phyloP scores from a whole-genome alignment of 169 alveolate species.

The Theileria annulata region DNA sequence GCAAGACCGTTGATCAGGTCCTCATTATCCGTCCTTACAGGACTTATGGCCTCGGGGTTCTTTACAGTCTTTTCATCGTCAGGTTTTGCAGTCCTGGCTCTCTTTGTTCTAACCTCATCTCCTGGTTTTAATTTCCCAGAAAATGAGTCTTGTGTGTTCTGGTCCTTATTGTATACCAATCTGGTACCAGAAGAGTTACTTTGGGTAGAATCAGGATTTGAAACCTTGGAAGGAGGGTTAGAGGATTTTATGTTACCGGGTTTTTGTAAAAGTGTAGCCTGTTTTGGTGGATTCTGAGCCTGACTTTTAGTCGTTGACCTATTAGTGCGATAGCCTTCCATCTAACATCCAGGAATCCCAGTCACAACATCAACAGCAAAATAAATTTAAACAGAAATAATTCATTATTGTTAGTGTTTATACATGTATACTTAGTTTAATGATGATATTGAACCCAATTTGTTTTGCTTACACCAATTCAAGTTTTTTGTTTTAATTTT shows the following conservation, averaged over 20 bases:
- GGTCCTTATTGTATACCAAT: not conserved
- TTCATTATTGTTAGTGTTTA: not conserved
- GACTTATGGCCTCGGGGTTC: constrained; percentile 15
- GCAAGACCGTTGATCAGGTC: constrained; percentile 52
- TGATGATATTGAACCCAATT: not conserved
- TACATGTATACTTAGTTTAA: not conserved
- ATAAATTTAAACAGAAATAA: not conserved
- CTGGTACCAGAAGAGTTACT: not conserved
- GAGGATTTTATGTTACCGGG: not conserved
- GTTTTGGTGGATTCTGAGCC: constrained; percentile 12
- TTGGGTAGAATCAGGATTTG: not conserved
- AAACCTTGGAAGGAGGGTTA: not conserved
- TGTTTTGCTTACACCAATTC: not conserved
- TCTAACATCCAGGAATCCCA: not conserved
- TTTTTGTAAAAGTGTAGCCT: not conserved
- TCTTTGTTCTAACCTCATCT: not conserved
- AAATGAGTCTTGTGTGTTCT: not conserved
- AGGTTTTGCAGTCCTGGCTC: not conserved
- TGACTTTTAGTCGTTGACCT: not conserved
- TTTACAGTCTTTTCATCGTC: constrained; percentile 30
- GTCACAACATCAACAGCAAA: constrained; percentile 2
- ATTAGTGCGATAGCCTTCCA: constrained; percentile 7
- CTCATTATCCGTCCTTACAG: constrained; percentile 27
- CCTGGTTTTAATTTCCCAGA: not conserved
- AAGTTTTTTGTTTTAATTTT: too few species aligned